Conservation (phyloP, 2,329 filamentous ascomycete genomes). For the Pseudogymnoascus sp. region DNA sequence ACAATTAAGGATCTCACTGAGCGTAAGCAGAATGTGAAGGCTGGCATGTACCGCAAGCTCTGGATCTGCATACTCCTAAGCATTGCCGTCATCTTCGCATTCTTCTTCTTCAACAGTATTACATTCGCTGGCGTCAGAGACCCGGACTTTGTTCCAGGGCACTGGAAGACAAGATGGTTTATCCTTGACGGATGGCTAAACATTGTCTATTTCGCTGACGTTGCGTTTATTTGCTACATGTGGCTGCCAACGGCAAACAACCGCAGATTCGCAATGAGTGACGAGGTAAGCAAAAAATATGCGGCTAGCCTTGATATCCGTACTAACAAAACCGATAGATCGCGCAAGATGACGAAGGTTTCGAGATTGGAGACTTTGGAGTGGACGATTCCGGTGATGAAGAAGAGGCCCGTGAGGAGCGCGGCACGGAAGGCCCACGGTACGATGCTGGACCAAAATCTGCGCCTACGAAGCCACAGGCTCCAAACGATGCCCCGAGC, state of each 20-base stretch:
- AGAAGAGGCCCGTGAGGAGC: conserved; percentile 43
- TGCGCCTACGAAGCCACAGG: conserved; percentile 19
- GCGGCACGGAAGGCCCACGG: conserved; percentile 27
- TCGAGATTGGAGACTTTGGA: conserved; percentile 89
- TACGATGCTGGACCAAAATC: conserved; percentile 24
- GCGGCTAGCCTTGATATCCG: neutral
- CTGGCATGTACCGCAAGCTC: conserved; percentile 92
- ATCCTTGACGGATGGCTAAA: conserved; percentile 96
- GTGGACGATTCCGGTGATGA: conserved; percentile 57
- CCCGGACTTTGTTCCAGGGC: conserved; percentile 85
- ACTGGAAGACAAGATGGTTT: conserved; percentile 98
- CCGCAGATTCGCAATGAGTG: conserved; percentile 94
- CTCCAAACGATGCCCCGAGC: conserved; percentile 27
- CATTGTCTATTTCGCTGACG: conserved; percentile 88
- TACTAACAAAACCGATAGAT: conserved; percentile 41
- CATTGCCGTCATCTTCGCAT: conserved; percentile 91
- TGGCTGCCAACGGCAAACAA: conserved; percentile 98
- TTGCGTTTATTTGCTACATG: conserved; percentile 86
- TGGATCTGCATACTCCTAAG: conserved; percentile 96
- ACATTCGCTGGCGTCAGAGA: conserved; percentile 79
- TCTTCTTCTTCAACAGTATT: conserved; percentile 98
- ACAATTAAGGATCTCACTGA: conserved; percentile 96
- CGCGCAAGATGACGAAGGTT: conserved; percentile 95
- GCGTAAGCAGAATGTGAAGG: conserved; percentile 88
- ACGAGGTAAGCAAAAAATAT: conserved; percentile 53